These are phyloP conservation scores for Nymphaea thermarum DNA, from an alignment of 164 flowering plant genomes.

Conservation along the genomic window DNA sequence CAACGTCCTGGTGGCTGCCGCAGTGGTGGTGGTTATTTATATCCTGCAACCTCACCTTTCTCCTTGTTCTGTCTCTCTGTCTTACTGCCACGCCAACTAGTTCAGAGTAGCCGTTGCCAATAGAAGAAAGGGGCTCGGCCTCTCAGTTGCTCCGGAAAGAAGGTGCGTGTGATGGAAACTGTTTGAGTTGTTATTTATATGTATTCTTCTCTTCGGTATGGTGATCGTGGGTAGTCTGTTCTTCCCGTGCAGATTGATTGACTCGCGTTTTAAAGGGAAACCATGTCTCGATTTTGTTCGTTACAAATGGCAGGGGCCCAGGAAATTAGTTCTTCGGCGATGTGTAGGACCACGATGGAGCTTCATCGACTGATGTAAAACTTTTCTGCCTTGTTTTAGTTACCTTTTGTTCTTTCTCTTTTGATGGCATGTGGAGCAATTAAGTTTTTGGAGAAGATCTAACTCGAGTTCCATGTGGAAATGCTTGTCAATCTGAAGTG, in stretches of 20 bases:
- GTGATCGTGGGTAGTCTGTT: background rate
- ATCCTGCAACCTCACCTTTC: too few relatives aligned
- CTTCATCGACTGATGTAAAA: background rate
- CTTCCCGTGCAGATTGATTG: background rate
- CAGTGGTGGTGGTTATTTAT: too few relatives aligned
- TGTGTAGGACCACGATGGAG: background rate
- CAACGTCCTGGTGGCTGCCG: background rate
- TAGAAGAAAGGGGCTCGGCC: too few relatives aligned
- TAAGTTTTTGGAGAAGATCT: background rate
- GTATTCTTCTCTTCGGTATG: too few relatives aligned
- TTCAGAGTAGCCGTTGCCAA: too few relatives aligned
- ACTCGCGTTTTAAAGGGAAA: background rate
- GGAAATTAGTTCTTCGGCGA: background rate
- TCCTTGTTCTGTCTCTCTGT: too few relatives aligned
- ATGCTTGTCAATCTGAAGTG: too few relatives aligned
- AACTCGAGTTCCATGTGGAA: background rate
- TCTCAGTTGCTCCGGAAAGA: too few relatives aligned
- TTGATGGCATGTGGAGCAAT: background rate
- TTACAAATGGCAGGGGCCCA: background rate
- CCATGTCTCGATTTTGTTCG: background rate
- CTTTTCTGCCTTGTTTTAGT: background rate
- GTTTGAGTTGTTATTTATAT: too few relatives aligned
- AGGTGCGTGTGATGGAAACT: too few relatives aligned
- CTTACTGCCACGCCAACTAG: too few relatives aligned
- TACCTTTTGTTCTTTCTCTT: too few relatives aligned